These are phyloP conservation scores for Coniochaeta hoffmannii DNA, from an alignment of 2,329 filamentous ascomycete genomes.

Conservation along the genomic window DNA sequence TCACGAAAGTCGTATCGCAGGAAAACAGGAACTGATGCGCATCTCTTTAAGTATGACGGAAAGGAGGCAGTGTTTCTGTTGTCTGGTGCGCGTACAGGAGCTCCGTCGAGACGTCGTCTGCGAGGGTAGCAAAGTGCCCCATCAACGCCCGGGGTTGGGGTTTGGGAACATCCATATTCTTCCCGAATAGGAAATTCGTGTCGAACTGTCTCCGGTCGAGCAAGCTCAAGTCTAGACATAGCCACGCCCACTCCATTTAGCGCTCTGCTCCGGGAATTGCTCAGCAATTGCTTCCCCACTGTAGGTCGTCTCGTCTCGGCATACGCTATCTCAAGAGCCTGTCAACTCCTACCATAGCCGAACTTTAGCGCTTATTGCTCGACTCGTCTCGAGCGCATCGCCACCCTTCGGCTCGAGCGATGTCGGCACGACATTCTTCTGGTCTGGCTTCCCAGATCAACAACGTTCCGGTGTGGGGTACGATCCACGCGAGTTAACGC, in stretches of 20 bases:
- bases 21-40: neutral
- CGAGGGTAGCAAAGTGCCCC: neutral
- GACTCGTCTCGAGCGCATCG: neutral
- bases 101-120: neutral
- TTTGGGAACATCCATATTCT: neutral
- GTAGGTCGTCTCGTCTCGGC: too few relatives aligned
- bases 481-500: neutral
- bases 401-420: neutral
- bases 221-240: neutral
- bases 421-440: neutral
- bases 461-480: neutral
- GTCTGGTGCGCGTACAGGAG: neutral
- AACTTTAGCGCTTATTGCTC: neutral
- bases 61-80: too few relatives aligned
- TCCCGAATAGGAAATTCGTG: neutral
- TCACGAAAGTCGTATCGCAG: too few relatives aligned
- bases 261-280: too few relatives aligned
- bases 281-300: too few relatives aligned
- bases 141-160: neutral
- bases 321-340: too few relatives aligned
- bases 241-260: too few relatives aligned
- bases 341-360: too few relatives aligned
- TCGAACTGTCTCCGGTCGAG: neutral
- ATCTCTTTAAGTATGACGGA: neutral
- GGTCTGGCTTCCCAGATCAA: neutral